A percentile compares a stretch with the other conserved stretches of the same genome.
phyloP scores from a whole-genome alignment of 202 grass and related monocot genomes.

The Schoenoplectus triqueter region DNA sequence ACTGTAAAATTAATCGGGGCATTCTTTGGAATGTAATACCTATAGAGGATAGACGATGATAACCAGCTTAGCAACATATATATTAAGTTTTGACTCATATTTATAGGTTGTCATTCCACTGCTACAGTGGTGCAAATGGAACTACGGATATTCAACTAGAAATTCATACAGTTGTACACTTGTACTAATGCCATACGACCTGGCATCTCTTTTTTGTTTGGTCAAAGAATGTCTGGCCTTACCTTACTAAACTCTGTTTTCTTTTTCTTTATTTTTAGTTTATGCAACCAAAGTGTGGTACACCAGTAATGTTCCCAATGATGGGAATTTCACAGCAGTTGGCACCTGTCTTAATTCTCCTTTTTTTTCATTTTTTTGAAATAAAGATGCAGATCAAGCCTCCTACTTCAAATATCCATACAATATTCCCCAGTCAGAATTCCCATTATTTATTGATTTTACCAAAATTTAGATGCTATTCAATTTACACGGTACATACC shows the following conservation, averaged over 20 bases:
- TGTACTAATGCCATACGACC: neutral
- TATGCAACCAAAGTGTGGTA: neutral
- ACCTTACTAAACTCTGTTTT: neutral
- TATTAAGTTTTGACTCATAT: neutral
- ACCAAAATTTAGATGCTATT: neutral
- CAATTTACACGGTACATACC: neutral
- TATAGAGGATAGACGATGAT: neutral
- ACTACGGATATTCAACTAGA: neutral
- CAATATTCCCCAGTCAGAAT: neutral
- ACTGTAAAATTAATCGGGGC: slow-evolving; percentile 55
- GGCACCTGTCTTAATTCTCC: neutral
- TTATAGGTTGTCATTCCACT: neutral
- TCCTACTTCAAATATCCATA: neutral
- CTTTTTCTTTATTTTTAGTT: neutral
- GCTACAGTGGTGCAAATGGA: neutral
- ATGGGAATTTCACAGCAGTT: neutral
- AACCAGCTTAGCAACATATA: neutral
- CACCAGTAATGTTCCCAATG: neutral
- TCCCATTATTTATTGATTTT: slow-evolving; percentile 3
- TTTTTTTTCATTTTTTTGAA: no score
- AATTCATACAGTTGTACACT: neutral
- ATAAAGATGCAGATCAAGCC: neutral
- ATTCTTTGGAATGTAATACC: slow-evolving; percentile 62
- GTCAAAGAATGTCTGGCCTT: neutral
- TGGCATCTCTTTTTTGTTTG: neutral